Percentiles rank a stretch among this genome's conserved stretches.
These are phyloP conservation scores for Epichloe uncinata DNA, from an alignment of 2,329 filamentous ascomycete species.

Conservation along the genomic window DNA sequence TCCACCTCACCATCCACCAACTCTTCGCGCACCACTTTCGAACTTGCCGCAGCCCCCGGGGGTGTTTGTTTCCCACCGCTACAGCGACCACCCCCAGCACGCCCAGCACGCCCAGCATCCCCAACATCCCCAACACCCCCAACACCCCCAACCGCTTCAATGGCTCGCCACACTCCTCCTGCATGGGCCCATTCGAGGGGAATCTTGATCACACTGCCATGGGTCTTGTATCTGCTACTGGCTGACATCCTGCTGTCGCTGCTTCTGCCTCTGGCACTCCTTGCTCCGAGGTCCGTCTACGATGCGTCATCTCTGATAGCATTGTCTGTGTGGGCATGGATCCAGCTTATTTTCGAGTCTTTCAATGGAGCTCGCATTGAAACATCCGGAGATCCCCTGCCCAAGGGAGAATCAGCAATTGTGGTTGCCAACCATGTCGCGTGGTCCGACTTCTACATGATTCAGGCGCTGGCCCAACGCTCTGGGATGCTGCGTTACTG, in stretches of 20 bases:
- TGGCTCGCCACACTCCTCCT: conserved; percentile 8
- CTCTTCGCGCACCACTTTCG: too few relatives aligned
- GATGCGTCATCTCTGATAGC: conserved; percentile 41
- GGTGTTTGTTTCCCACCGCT: too few relatives aligned
- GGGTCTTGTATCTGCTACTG: conserved; percentile 37
- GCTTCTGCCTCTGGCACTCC: conserved; percentile 31
- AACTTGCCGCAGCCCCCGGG: too few relatives aligned
- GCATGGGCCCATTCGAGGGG: conserved; percentile 28
- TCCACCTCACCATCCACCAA: too few relatives aligned
- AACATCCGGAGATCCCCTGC: conserved; percentile 38
- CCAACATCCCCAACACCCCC: not conserved
- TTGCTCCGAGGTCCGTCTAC: conserved; percentile 38
- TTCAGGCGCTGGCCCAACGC: conserved; percentile 41
- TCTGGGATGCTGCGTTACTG: conserved; percentile 47
- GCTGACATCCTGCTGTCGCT: conserved; percentile 38
- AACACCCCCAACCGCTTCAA: not conserved
- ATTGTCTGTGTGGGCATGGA: conserved; percentile 40
- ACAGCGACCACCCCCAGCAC: not conserved
- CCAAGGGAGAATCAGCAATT: conserved; percentile 42
- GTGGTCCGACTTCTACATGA: conserved; percentile 53
- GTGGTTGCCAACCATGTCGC: conserved; percentile 47
- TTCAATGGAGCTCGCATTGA: conserved; percentile 40
- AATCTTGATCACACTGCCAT: conserved; percentile 31
- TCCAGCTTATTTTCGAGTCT: conserved; percentile 42
- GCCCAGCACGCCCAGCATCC: too few relatives aligned